Conservation (phyloP, 768 basidiomycete genomes). For the Mrakia hoshinonis region DNA sequence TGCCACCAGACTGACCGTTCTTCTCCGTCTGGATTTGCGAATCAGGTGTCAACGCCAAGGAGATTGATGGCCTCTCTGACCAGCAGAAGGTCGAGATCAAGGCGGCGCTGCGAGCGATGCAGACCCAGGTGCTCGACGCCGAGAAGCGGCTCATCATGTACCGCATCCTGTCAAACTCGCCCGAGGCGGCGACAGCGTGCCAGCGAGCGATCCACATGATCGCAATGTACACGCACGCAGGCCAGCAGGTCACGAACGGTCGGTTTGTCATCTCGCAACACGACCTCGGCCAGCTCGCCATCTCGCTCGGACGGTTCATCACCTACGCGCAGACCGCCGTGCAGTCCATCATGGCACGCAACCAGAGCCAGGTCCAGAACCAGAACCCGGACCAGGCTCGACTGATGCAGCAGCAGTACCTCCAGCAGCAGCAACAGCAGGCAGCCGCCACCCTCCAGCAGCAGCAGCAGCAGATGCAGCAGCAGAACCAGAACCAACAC, state of each 20-base stretch:
- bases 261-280: not conserved
- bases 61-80: slow-evolving; percentile 22
- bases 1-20: not conserved
- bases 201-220: slow-evolving; percentile 16
- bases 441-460: not conserved
- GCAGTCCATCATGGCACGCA: slow-evolving; percentile 10
- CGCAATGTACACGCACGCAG: slow-evolving; percentile 16
- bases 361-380: not conserved
- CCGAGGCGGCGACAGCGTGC: slow-evolving; percentile 6
- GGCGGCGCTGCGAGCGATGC: not conserved
- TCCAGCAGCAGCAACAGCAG: not conserved
- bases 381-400: slow-evolving; percentile 7
- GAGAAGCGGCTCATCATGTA: slow-evolving; percentile 23
- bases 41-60: slow-evolving; percentile 6
- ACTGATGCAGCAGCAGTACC: slow-evolving; percentile 15
- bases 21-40: not conserved
- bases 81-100: slow-evolving; percentile 23
- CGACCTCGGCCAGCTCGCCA: not conserved
- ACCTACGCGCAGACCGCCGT: slow-evolving; percentile 10
- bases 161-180: slow-evolving; percentile 4
- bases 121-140: slow-evolving; percentile 14
- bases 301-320: slow-evolving; percentile 19
- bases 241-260: slow-evolving; percentile 9
- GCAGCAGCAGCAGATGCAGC: slow-evolving; percentile 6
- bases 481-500: not conserved